These are phyloP conservation scores for Trametopsis cervina DNA, from an alignment of 768 basidiomycete genomes.

Conservation along the genomic window DNA sequence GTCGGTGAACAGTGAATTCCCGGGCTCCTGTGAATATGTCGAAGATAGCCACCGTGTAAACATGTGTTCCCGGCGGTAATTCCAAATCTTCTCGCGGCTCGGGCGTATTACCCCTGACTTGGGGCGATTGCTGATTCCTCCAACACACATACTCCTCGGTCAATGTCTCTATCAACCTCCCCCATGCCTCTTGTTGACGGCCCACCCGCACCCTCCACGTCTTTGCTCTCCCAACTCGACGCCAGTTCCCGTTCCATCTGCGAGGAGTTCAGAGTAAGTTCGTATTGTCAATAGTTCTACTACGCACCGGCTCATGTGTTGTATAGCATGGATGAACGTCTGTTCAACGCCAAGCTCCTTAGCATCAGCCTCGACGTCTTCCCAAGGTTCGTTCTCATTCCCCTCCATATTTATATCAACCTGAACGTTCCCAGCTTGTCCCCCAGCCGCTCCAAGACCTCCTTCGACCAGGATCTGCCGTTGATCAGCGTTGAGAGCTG, in stretches of 20 bases:
- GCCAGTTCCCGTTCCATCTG: neutral
- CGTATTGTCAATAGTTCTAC: neutral
- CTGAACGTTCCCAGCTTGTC: neutral
- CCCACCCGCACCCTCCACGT: neutral
- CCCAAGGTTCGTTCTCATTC: neutral
- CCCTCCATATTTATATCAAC: neutral
- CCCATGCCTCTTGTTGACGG: neutral
- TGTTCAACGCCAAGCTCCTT: neutral
- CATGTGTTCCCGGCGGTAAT: neutral
- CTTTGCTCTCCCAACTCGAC: neutral
- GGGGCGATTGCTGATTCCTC: neutral
- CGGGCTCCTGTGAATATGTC: neutral
- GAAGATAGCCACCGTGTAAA: conserved; percentile 1
- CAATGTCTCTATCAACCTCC: neutral
- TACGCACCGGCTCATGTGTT: neutral
- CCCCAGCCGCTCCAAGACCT: neutral
- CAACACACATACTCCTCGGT: neutral
- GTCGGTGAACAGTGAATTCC: conserved; percentile 1
- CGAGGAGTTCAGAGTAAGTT: no score
- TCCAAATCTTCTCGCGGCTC: neutral
- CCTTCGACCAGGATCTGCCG: neutral
- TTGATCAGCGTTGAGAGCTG: neutral
- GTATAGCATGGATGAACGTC: neutral
- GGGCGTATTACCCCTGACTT: neutral
- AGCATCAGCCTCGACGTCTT: neutral